A percentile compares a stretch with the other conserved stretches of the same genome.
Evolutionary conservation across 1,284 basidiomycete species (phyloP).

Genomic region (Ustilago cynodontis): DNA sequence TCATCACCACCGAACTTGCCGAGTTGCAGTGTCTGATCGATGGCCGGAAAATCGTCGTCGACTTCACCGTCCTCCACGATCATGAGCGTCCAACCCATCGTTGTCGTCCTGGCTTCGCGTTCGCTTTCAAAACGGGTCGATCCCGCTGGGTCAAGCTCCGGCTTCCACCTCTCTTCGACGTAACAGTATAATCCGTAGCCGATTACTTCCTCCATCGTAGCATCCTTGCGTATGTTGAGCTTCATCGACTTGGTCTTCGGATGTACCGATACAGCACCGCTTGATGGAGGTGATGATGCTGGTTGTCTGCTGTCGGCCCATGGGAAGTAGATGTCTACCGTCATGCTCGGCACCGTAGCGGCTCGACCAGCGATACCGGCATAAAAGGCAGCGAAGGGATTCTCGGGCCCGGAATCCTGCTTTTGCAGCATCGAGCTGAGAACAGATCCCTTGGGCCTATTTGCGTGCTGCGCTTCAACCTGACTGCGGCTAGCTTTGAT

Average conservation of each 20-base stretch:
- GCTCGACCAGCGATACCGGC: slow-evolving; percentile 71
- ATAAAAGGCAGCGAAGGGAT: slow-evolving; percentile 71
- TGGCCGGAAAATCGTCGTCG: slow-evolving; percentile 97
- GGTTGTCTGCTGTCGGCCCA: slow-evolving; percentile 74
- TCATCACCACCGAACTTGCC: slow-evolving; percentile 90
- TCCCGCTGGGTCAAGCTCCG: slow-evolving; percentile 75
- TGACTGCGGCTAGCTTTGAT: slow-evolving; percentile 37
- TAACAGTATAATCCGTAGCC: slow-evolving; percentile 92
- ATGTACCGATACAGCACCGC: slow-evolving; percentile 51
- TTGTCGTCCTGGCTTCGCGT: slow-evolving; percentile 76
- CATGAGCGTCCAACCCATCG: slow-evolving; percentile 91
- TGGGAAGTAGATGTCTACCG: slow-evolving; percentile 88
- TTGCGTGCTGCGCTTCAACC: slow-evolving; percentile 47
- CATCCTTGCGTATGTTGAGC: slow-evolving; percentile 82
- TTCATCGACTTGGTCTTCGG: slow-evolving; percentile 70
- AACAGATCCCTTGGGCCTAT: slow-evolving; percentile 44
- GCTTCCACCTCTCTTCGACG: slow-evolving; percentile 86
- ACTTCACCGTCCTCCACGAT: slow-evolving; percentile 98
- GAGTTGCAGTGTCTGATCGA: slow-evolving; percentile 86
- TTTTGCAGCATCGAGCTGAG: slow-evolving; percentile 52
- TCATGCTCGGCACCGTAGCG: slow-evolving; percentile 71
- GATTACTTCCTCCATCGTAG: slow-evolving; percentile 93
- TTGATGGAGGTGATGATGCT: slow-evolving; percentile 30
- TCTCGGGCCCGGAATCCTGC: slow-evolving; percentile 57
- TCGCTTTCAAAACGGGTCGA: slow-evolving; percentile 72